Conservation (phyloP, 2,329 filamentous ascomycete genomes). For the Diaporthe nobilis region DNA sequence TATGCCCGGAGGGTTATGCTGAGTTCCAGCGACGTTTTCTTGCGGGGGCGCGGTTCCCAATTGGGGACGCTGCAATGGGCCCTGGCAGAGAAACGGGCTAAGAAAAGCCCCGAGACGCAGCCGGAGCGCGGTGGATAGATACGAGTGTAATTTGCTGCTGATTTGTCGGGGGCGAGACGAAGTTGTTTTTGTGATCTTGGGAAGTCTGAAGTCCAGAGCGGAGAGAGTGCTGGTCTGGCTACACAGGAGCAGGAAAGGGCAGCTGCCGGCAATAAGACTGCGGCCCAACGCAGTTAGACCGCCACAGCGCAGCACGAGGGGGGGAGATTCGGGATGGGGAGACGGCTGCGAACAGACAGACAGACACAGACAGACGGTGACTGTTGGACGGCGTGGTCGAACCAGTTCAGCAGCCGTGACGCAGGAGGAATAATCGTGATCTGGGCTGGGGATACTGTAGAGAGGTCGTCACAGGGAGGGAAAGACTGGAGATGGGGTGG, state of each 20-base stretch:
- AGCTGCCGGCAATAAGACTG: conserved; percentile 30
- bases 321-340: background rate
- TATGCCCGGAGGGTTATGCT: conserved; percentile 14
- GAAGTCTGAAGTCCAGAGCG: conserved; percentile 10
- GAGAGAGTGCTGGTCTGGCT: conserved; percentile 5
- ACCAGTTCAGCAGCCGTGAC: background rate
- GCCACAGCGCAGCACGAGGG: background rate
- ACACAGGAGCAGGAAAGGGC: background rate
- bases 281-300: conserved; percentile 29
- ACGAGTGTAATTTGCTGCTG: conserved; percentile 23
- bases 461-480: conserved; percentile 38
- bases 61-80: conserved; percentile 17
- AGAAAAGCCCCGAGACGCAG: conserved; percentile 29
- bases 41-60: conserved; percentile 28
- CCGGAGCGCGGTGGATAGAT: conserved; percentile 24
- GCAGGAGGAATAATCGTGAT: conserved; percentile 28
- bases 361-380: background rate
- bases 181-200: background rate
- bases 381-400: background rate
- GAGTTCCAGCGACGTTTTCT: conserved; percentile 30
- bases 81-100: conserved; percentile 13
- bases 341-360: background rate
- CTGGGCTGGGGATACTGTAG: conserved; percentile 6
- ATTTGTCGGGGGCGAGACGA: conserved; percentile 18
- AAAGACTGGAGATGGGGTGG: conserved; percentile 44